These are phyloP conservation scores for Onygenales sp. DNA, from an alignment of 2,329 filamentous ascomycete species.

Conservation along the genomic window DNA sequence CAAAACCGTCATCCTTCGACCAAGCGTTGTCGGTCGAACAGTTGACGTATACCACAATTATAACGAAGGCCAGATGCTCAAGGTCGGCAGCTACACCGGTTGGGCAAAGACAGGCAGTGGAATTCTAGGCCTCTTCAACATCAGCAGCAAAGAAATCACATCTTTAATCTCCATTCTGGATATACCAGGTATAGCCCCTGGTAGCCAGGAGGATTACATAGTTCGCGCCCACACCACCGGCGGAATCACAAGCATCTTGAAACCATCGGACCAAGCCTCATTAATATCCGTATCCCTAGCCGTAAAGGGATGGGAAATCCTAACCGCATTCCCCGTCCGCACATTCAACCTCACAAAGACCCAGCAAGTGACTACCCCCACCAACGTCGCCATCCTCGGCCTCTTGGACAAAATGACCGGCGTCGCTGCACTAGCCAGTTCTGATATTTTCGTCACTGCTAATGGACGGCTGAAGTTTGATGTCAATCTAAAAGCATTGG, in stretches of 20 bases:
- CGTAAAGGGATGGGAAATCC: conserved; percentile 65
- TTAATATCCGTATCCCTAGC: conserved; percentile 56
- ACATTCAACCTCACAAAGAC: conserved; percentile 38
- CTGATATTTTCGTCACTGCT: conserved; percentile 47
- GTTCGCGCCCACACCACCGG: conserved; percentile 64
- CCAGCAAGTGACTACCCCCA: conserved; percentile 34
- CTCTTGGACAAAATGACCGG: conserved; percentile 85
- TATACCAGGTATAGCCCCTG: conserved; percentile 59
- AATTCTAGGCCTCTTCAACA: conserved; percentile 79
- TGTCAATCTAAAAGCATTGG: conserved; percentile 69
- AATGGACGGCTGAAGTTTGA: conserved; percentile 56
- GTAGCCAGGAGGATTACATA: conserved; percentile 51
- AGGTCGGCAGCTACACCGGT: conserved; percentile 70
- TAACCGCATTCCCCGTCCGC: conserved; percentile 62
- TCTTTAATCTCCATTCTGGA: conserved; percentile 61
- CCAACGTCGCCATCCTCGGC: conserved; percentile 59
- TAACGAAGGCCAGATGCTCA: conserved; percentile 62
- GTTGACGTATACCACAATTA: conserved; percentile 67
- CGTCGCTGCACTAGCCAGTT: conserved; percentile 62
- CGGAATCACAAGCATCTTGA: conserved; percentile 40
- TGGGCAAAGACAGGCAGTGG: conserved; percentile 58
- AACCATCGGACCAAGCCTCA: conserved; percentile 23
- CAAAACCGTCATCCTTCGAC: conserved; percentile 71
- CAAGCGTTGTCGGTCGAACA: conserved; percentile 62
- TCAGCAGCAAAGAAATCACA: conserved; percentile 51